A percentile compares a stretch with the other conserved stretches of the same genome.
Conservation (phyloP, 768 basidiomycete genomes). For the Podaxis rugospora region DNA sequence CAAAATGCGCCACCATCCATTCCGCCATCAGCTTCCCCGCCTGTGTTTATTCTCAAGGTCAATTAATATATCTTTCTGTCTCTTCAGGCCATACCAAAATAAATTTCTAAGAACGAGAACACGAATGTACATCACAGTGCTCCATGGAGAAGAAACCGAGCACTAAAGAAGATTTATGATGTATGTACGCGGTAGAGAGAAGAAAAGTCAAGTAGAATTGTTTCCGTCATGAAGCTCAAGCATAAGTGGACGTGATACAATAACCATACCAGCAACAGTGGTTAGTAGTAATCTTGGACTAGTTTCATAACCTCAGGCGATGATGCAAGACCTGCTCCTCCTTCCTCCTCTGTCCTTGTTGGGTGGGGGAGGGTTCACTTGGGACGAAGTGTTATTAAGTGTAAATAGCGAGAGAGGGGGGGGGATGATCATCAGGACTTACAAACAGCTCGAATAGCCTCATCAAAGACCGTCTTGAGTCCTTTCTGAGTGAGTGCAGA, state of each 20-base stretch:
- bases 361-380: slow-evolving; percentile 75
- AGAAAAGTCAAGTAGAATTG: slow-evolving; percentile 1
- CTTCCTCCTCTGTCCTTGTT: slow-evolving; percentile 47
- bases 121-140: slow-evolving; percentile 9
- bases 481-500: slow-evolving; percentile 98
- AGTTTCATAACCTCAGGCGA: slow-evolving; percentile 47
- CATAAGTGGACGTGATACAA: slow-evolving; percentile 1
- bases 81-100: neutral
- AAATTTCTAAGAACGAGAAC: slow-evolving; percentile 3
- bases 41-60: neutral
- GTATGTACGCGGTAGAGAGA: slow-evolving; percentile 2
- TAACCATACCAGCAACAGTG: slow-evolving; percentile 6
- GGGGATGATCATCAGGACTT: slow-evolving; percentile 33
- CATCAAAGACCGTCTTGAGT: slow-evolving; percentile 98
- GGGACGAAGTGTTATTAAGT: neutral
- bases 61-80: neutral
- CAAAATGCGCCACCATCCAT: neutral
- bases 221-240: slow-evolving; percentile 10
- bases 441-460: slow-evolving; percentile 96
- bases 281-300: slow-evolving; percentile 14
- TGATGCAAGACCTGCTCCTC: slow-evolving; percentile 54
- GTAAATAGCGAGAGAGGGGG: neutral
- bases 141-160: neutral
- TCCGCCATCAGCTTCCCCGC: neutral
- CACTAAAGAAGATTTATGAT: slow-evolving; percentile 8